phyloP scores from a whole-genome alignment of 805 yeast species.

The Saccharomycopsis sp. region DNA sequence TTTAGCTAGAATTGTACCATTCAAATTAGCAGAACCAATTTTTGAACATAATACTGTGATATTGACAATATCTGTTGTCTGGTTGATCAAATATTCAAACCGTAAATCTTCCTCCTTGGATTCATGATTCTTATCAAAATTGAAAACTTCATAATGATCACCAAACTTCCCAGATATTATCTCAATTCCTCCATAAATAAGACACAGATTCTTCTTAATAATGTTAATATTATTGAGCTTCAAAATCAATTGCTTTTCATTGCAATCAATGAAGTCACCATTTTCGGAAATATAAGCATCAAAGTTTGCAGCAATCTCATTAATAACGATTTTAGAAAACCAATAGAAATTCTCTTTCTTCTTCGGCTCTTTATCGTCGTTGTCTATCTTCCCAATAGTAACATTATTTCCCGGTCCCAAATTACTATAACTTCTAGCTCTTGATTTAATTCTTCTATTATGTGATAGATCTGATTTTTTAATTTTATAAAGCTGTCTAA shows the following conservation, averaged over 20 bases:
- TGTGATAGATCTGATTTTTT: slow-evolving; percentile 1
- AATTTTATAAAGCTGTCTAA: slow-evolving; percentile 12
- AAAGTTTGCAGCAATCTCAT: slow-evolving; percentile 34
- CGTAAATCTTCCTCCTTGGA: slow-evolving; percentile 41
- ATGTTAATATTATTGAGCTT: slow-evolving; percentile 30
- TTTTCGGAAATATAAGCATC: slow-evolving; percentile 37
- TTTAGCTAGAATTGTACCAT: slow-evolving; percentile 13
- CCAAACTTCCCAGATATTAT: slow-evolving; percentile 27
- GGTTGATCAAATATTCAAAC: slow-evolving; percentile 38
- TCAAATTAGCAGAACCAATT: slow-evolving; percentile 26
- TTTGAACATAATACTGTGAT: slow-evolving; percentile 41
- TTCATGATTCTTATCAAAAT: slow-evolving; percentile 26
- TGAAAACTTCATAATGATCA: slow-evolving; percentile 19
- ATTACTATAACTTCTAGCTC: slow-evolving; percentile 4
- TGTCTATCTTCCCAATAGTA: slow-evolving; percentile 4
- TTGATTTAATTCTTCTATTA: background rate
- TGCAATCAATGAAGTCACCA: slow-evolving; percentile 32
- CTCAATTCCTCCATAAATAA: slow-evolving; percentile 43
- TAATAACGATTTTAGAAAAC: slow-evolving; percentile 35
- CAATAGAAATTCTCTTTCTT: slow-evolving; percentile 15
- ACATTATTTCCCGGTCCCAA: background rate
- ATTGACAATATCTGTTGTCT: slow-evolving; percentile 22
- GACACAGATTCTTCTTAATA: slow-evolving; percentile 36
- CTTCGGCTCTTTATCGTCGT: background rate
- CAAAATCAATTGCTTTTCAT: slow-evolving; percentile 28